Conservation (phyloP, 2,329 filamentous ascomycete genomes). For the Claviceps sp. region DNA sequence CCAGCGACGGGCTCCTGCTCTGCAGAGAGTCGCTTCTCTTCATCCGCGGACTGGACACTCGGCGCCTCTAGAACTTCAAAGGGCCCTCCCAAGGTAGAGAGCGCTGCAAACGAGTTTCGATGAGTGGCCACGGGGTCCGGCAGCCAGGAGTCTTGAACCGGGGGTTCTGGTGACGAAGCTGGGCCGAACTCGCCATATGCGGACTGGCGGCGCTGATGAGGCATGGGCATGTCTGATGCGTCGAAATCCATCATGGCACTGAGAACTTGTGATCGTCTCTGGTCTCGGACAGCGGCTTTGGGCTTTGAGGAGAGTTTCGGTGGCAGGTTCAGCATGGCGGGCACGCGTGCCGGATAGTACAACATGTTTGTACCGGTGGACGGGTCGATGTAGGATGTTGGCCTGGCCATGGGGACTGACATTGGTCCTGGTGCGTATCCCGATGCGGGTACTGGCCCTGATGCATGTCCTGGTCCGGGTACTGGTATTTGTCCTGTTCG, state of each 20-base stretch:
- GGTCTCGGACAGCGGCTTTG: slow-evolving; percentile 48
- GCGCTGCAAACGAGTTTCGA: slow-evolving; percentile 19
- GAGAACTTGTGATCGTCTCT: slow-evolving; percentile 61
- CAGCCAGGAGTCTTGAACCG: slow-evolving; percentile 25
- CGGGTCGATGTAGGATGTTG: slow-evolving; percentile 49
- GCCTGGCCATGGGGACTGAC: slow-evolving; percentile 20
- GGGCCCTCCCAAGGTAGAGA: slow-evolving; percentile 16
- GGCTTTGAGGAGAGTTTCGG: slow-evolving; percentile 70
- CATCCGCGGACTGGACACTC: slow-evolving; percentile 6
- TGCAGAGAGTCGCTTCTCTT: slow-evolving; percentile 1
- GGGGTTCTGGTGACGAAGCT: slow-evolving; percentile 9
- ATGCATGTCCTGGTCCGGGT: slow-evolving; percentile 13
- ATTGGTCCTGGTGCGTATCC: slow-evolving; percentile 14
- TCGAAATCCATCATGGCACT: slow-evolving; percentile 36
- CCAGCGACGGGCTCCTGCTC: slow-evolving; percentile 8
- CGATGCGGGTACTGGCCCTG: slow-evolving; percentile 34
- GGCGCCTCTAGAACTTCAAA: slow-evolving; percentile 6
- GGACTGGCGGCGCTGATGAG: slow-evolving; percentile 9
- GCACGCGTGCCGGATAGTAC: slow-evolving; percentile 90
- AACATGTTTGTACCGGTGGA: slow-evolving; percentile 69
- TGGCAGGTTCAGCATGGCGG: slow-evolving; percentile 83
- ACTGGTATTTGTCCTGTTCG: slow-evolving; percentile 12
- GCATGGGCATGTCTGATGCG: slow-evolving; percentile 2
- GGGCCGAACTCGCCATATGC: slow-evolving; percentile 10
- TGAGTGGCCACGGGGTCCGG: slow-evolving; percentile 32